Base-by-base conservation (phyloP, 306 rosid genomes). In the Pterocarpus macrocarpus region DNA sequence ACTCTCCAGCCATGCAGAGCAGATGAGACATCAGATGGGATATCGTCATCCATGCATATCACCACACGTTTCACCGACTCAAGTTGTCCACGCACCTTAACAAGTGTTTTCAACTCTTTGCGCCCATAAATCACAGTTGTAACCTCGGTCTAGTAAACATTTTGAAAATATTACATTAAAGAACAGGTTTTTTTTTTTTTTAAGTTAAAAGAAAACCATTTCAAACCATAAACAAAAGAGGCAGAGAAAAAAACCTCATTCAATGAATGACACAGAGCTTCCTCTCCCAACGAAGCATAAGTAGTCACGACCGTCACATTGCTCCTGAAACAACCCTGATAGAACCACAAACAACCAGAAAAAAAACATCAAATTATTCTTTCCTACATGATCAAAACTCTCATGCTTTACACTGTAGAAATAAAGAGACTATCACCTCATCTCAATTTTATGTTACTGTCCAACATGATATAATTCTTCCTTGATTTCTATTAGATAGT, bases 231-330 rank as follows among this genome's bases (percentile, higher is more conserved):
- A 43, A 44, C 61, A 75, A 44, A 52, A 52, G 59, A 78, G 78
- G 63, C 53, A 80, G 88, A 78, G 74, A 83, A 76, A 80, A 76
- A 47, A 73, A 93, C 98, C 97, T 96, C 97, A 79, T 96, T 96
- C 85, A 96, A 83, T 4, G 96, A 96, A 69, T 96, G 93, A 83
- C 97, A 92, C 49, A 96, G 72, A 65, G 99, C 99, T 79, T 90
- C 98, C 88, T 92, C 97, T 78, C 99, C 99, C 73, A 96, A 81
- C 50, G 98, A 96, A 57, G 99, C 87, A 83, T 93, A 96, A 50
- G 93, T 93, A 45, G 99, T 96, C 76, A 96, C 99, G 58, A 96
- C 99, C 4, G 97, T 93, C 85, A 92, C 84, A 77, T 92, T 93
- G 86, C 97, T 90, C 84, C 99, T 88, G 84, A 93, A 93, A 82